Evolutionary conservation across 495 filamentous ascomycete genomes (phyloP).

Genomic region (Ramalina intermedia): DNA sequence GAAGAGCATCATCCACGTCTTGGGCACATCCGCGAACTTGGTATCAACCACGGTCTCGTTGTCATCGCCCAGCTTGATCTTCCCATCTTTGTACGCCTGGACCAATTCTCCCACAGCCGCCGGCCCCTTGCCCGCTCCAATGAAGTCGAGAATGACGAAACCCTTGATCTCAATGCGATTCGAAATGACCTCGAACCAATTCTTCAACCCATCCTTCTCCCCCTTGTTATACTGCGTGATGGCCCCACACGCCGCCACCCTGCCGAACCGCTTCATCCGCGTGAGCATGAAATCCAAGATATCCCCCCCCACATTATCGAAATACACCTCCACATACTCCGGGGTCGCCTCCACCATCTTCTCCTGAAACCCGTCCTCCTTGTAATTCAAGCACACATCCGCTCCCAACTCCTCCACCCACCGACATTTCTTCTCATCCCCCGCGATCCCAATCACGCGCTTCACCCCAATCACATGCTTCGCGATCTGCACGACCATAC

Average conservation of each 20-base stretch:
- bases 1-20: constrained; percentile 35
- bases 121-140: constrained; percentile 8
- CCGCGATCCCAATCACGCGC: constrained; percentile 39
- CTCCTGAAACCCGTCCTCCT: constrained; percentile 36
- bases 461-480: constrained; percentile 40
- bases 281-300: constrained; percentile 47
- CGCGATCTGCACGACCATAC: constrained; percentile 35
- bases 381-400: constrained; percentile 57
- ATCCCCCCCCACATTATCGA: constrained; percentile 58
- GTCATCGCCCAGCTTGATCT: constrained; percentile 31
- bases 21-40: constrained; percentile 34
- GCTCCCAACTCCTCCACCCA: constrained; percentile 49
- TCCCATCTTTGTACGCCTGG: constrained; percentile 35
- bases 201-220: constrained; percentile 24
- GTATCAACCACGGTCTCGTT: constrained; percentile 43
- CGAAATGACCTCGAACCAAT: constrained; percentile 37
- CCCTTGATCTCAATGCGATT: constrained; percentile 42
- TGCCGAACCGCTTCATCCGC: constrained; percentile 37
- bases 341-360: constrained; percentile 46
- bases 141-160: constrained; percentile 47
- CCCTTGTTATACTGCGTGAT: constrained; percentile 34
- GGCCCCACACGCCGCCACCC: constrained; percentile 49
- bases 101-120: constrained; percentile 20
- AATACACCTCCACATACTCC: constrained; percentile 51
- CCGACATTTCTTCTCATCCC: constrained; percentile 48